Percentiles rank a stretch among this genome's conserved stretches.
Evolutionary conservation across 352 stramenopile species (phyloP).

Genomic region (Lagenidium giganteum): DNA sequence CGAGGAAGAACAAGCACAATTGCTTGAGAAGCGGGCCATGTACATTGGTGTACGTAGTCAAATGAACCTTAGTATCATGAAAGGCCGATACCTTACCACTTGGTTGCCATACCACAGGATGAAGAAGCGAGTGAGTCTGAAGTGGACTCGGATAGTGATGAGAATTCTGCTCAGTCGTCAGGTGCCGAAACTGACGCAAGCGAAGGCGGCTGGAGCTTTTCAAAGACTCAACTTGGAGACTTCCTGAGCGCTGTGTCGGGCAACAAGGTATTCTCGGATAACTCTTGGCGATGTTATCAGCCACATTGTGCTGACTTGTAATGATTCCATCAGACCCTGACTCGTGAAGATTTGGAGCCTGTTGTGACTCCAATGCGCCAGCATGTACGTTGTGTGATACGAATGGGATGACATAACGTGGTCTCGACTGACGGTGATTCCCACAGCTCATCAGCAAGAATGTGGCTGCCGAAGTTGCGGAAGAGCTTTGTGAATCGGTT

Average conservation of each 20-base stretch:
- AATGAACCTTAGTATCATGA: neutral
- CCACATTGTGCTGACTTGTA: neutral
- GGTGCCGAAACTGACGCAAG: slow-evolving; percentile 64
- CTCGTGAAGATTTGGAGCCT: slow-evolving; percentile 89
- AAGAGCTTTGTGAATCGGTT: slow-evolving; percentile 95
- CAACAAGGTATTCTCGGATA: slow-evolving; percentile 66
- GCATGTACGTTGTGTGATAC: slow-evolving; percentile 33
- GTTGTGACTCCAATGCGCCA: slow-evolving; percentile 93
- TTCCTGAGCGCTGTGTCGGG: slow-evolving; percentile 82
- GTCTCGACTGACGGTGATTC: neutral
- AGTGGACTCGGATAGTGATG: slow-evolving; percentile 59
- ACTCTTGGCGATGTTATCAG: too few relatives aligned
- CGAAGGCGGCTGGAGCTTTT: slow-evolving; percentile 71
- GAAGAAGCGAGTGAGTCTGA: slow-evolving; percentile 64
- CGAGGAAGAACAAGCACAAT: slow-evolving; percentile 64
- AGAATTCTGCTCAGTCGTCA: slow-evolving; percentile 62
- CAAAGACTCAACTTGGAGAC: slow-evolving; percentile 70
- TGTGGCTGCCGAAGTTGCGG: slow-evolving; percentile 93
- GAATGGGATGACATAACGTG: neutral
- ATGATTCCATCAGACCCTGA: slow-evolving; percentile 79
- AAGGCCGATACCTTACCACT: too few relatives aligned
- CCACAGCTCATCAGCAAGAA: slow-evolving; percentile 95
- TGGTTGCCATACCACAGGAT: slow-evolving; percentile 34
- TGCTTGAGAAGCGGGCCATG: slow-evolving; percentile 65
- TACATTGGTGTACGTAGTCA: slow-evolving; percentile 69